These are phyloP conservation scores for Strigomonas culicis DNA, from an alignment of 208 protist species.

Conservation along the genomic window DNA sequence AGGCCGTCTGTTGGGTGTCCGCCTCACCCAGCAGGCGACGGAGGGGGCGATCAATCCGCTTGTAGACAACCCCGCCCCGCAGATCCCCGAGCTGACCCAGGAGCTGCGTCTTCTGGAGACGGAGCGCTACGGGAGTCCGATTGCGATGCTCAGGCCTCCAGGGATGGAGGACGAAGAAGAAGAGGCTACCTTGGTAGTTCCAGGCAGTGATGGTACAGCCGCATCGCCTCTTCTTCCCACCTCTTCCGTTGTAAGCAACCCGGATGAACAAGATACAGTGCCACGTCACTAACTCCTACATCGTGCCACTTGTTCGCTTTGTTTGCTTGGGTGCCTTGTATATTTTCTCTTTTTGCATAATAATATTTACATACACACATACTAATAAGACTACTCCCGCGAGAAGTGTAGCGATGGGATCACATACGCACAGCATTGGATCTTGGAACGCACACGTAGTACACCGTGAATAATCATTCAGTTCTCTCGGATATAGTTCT, in stretches of 20 bases:
- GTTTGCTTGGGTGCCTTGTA: neutral
- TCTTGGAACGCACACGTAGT: too few relatives aligned
- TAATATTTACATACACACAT: slow-evolving; percentile 1
- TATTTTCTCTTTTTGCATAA: slow-evolving; percentile 2
- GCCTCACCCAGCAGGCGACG: slow-evolving; percentile 49
- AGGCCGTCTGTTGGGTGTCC: slow-evolving; percentile 58
- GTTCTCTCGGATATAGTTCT: too few relatives aligned
- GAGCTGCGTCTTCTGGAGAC: slow-evolving; percentile 51
- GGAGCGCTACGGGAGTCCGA: slow-evolving; percentile 51
- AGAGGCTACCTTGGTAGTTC: neutral
- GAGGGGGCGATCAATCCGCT: slow-evolving; percentile 52
- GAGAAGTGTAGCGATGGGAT: too few relatives aligned
- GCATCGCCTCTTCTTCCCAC: neutral
- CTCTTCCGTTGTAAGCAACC: too few relatives aligned
- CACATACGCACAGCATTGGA: too few relatives aligned
- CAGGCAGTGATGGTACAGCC: slow-evolving; percentile 21
- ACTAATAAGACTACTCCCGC: too few relatives aligned
- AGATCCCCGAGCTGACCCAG: slow-evolving; percentile 40
- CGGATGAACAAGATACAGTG: too few relatives aligned
- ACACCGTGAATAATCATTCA: too few relatives aligned
- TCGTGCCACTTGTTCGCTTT: too few relatives aligned
- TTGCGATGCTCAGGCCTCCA: slow-evolving; percentile 70
- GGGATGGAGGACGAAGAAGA: slow-evolving; percentile 1
- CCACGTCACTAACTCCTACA: too few relatives aligned
- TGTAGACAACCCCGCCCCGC: slow-evolving; percentile 50